Percentiles rank a stretch among this genome's conserved stretches.
phyloP scores from a whole-genome alignment of 371 early-diverging fungal genomes.

The Choanephora cucurbitarum region DNA sequence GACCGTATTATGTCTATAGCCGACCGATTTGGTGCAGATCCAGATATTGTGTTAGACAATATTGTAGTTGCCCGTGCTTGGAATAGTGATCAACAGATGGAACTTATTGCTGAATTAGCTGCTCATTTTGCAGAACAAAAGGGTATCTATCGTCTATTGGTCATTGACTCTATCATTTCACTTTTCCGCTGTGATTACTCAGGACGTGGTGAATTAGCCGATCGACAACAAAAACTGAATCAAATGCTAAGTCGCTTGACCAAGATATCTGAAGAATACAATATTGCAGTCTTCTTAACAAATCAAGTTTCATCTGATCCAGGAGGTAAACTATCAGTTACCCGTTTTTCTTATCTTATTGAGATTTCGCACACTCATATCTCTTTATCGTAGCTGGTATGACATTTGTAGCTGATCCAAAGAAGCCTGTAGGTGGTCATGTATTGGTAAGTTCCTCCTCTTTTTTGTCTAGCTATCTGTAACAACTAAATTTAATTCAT shows the following conservation, averaged over 20 bases:
- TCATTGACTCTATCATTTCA: conserved; percentile 81
- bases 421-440: conserved; percentile 87
- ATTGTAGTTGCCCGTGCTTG: conserved; percentile 77
- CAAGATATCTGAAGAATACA: conserved; percentile 87
- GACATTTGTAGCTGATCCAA: conserved; percentile 85
- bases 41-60: conserved; percentile 67
- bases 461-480: no score
- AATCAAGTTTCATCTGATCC: conserved; percentile 76
- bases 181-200: conserved; percentile 79
- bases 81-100: conserved; percentile 87
- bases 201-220: conserved; percentile 89
- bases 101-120: conserved; percentile 69
- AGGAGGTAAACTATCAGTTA: conserved; percentile 40
- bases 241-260: conserved; percentile 77
- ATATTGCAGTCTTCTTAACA: conserved; percentile 86
- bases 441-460: conserved; percentile 57
- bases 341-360: no score
- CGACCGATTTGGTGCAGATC: conserved; percentile 72
- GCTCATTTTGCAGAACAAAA: conserved; percentile 76
- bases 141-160: conserved; percentile 67
- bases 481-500: background rate
- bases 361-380: conserved; percentile 68
- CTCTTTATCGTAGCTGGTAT: conserved; percentile 40
- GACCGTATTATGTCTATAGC: conserved; percentile 78
- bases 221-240: conserved; percentile 88